These are phyloP conservation scores for Aspergillus jensenii DNA, from an alignment of 2,329 filamentous ascomycete species.

Conservation along the genomic window DNA sequence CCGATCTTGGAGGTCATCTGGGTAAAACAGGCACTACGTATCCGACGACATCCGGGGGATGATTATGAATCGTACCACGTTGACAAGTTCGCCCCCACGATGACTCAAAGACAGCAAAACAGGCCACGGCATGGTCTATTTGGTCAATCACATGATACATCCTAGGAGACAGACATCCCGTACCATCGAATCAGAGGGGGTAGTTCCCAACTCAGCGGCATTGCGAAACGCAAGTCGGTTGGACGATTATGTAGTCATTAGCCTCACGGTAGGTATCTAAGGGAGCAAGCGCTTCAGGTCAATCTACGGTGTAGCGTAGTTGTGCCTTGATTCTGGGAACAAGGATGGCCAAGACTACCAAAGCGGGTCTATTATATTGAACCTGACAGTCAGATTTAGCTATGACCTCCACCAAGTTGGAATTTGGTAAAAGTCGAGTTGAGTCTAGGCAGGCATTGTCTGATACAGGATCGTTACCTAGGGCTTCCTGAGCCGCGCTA, in stretches of 20 bases:
- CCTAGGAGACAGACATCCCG: background rate
- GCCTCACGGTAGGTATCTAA: too few relatives aligned
- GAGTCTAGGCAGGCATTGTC: slow-evolving; percentile 1
- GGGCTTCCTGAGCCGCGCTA: background rate
- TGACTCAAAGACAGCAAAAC: background rate
- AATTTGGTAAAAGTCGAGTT: background rate
- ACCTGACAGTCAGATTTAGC: background rate
- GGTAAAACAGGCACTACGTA: background rate
- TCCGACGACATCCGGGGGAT: background rate
- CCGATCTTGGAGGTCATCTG: background rate
- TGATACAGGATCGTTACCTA: slow-evolving; percentile 5
- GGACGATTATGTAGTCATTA: background rate
- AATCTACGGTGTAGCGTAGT: background rate
- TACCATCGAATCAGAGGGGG: background rate
- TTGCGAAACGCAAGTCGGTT: background rate
- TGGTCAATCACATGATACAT: background rate
- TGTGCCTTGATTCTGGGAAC: background rate
- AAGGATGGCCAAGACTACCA: background rate
- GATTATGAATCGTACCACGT: background rate
- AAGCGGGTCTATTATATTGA: background rate
- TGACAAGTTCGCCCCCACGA: background rate
- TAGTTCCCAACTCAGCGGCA: background rate
- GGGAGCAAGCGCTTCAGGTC: too few relatives aligned
- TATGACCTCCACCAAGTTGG: background rate
- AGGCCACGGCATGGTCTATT: background rate